These are phyloP conservation scores for Hansenula anomala DNA, from an alignment of 1,139 yeast species.

Conservation along the genomic window DNA sequence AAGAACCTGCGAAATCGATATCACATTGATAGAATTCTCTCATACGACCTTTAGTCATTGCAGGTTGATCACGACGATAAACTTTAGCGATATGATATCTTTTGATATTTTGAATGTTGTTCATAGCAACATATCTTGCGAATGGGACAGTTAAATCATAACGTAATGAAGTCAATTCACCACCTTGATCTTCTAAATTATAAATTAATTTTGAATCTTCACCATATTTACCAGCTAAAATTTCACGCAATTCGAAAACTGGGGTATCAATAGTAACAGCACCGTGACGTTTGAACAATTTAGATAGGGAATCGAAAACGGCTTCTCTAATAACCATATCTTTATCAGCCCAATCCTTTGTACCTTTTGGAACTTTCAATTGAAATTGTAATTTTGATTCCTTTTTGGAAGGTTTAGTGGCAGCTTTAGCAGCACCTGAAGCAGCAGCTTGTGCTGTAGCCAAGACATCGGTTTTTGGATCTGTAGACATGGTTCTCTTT, in stretches of 20 bases:
- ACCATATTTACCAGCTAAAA: slow-evolving; percentile 94
- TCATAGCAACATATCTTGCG: slow-evolving; percentile 95
- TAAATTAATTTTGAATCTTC: slow-evolving; percentile 95
- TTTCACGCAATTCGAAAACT: slow-evolving; percentile 92
- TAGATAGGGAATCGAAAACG: slow-evolving; percentile 66
- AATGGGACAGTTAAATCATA: slow-evolving; percentile 97
- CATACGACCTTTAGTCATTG: slow-evolving; percentile 99
- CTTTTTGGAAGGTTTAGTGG: slow-evolving; percentile 15
- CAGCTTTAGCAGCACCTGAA: slow-evolving; percentile 7
- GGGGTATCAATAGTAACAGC: slow-evolving; percentile 98
- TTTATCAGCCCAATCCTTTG: slow-evolving; percentile 97
- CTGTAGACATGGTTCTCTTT: slow-evolving; percentile 1
- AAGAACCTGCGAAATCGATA: slow-evolving; percentile 89
- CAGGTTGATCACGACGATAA: slow-evolving; percentile 98
- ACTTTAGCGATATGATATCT: slow-evolving; percentile 97
- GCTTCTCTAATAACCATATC: slow-evolving; percentile 95
- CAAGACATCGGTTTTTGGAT: neutral
- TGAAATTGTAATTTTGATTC: slow-evolving; percentile 49
- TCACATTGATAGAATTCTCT: slow-evolving; percentile 99
- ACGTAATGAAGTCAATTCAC: slow-evolving; percentile 90
- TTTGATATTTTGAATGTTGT: slow-evolving; percentile 82
- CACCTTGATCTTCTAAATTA: slow-evolving; percentile 97
- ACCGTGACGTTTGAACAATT: slow-evolving; percentile 88
- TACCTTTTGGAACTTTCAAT: slow-evolving; percentile 94
- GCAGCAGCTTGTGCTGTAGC: slow-evolving; percentile 9